These are phyloP conservation scores for Manihot esculenta DNA, from an alignment of 441 rosid species.

Conservation along the genomic window DNA sequence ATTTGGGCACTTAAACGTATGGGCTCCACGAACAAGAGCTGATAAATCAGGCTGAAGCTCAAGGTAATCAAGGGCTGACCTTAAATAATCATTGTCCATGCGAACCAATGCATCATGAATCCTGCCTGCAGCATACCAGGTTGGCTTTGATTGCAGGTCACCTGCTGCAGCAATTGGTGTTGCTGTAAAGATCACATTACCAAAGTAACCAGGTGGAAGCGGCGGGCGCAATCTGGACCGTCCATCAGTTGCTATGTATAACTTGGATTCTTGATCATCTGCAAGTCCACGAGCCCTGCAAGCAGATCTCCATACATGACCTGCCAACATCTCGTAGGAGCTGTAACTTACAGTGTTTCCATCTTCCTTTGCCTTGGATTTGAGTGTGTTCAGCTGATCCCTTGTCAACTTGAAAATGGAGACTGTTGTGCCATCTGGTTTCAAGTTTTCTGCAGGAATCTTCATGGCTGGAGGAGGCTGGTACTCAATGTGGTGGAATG, in stretches of 20 bases:
- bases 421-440: conserved; percentile 49
- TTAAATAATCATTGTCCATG: conserved; percentile 78
- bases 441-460: conserved; percentile 24
- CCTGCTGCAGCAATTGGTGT: conserved; percentile 83
- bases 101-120: conserved; percentile 75
- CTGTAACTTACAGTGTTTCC: conserved; percentile 74
- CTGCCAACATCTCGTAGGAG: conserved; percentile 90
- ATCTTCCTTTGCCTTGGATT: conserved; percentile 73
- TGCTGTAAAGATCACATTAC: conserved; percentile 87
- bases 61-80: conserved; percentile 94
- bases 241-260: conserved; percentile 92
- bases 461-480: conserved; percentile 80
- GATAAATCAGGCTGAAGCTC: conserved; percentile 91
- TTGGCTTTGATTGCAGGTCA: conserved; percentile 68
- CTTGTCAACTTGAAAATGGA: conserved; percentile 73
- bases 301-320: conserved; percentile 83
- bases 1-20: conserved; percentile 84
- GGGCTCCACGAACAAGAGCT: conserved; percentile 85
- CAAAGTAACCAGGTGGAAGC: conserved; percentile 88
- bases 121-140: conserved; percentile 81
- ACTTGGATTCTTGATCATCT: conserved; percentile 66
- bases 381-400: conserved; percentile 68
- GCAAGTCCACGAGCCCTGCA: conserved; percentile 78
- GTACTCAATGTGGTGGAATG: conserved; percentile 71
- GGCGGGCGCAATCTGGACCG: conserved; percentile 73